Base-by-base conservation (phyloP, 2,329 filamentous ascomycete species). In the Fusarium piperis region DNA sequence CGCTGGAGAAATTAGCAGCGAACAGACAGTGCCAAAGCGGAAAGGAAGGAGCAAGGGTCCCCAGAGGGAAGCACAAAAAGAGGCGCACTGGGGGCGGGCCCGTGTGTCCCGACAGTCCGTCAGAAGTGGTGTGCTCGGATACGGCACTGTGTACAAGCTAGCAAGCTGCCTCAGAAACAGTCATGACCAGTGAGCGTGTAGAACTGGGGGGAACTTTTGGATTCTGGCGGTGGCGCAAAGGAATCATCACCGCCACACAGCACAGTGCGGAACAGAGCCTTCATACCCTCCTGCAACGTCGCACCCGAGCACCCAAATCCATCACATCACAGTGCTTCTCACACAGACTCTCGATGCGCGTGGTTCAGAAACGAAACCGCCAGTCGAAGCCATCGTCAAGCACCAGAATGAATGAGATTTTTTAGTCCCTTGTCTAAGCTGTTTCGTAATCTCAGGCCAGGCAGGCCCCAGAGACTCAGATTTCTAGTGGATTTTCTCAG, bases 1-100 rank as follows among this genome's bases (percentile, higher is more conserved):
- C 41, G 4, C 11, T 26, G 41, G 36, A 69, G 74, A 76, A 76
- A 76, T 76, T 76, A 75, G 71, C 70, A 67, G 57, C 32, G 46
- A 68, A 61, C 32, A 48, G 64, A 67, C 66, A 55, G 64, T 64
- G 66, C 64, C 36, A 68, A 55, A 59, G 48, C 28, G 36, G 59
- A 64, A 48, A 35, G 41, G 59, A 44, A 39, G 35, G 41, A 28
- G 46, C 58, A 23, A 60, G 58, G 58, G 46, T 39, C 58, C 58
- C 58, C 44, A 36, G 44, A 39, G 13, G 11, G 26, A 28, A 23
- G n/a, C 18, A 39, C 33, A 41, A 53, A 53, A 53, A 32, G 58
- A 53, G 58, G 58, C 44, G 57, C 57, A 61, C 58, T 33, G 58
- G 58, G 58, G 58, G 58, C 32, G 58, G 58, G 58, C 36, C 32